Conservation (phyloP, 1,284 basidiomycete species). For the Pisolithus thermaeus region DNA sequence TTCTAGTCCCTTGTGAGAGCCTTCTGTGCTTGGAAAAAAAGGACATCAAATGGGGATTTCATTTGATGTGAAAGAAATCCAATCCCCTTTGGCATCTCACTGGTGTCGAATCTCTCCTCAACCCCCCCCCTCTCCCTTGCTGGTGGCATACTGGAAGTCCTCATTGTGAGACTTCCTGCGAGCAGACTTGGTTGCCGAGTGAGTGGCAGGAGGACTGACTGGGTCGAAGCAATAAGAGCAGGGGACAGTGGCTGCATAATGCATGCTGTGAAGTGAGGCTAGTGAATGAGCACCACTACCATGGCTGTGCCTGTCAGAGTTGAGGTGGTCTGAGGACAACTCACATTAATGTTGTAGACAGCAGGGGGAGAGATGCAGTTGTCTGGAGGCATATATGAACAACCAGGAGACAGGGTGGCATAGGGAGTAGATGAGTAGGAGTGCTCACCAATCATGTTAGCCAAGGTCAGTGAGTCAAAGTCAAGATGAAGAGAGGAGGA, state of each 20-base stretch:
- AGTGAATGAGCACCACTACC: too few relatives aligned
- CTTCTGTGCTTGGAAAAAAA: constrained; percentile 5
- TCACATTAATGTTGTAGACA: constrained; percentile 50
- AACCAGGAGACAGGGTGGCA: constrained; percentile 50
- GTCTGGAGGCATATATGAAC: constrained; percentile 63
- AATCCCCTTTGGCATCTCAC: constrained; percentile 15
- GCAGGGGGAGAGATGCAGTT: constrained; percentile 64
- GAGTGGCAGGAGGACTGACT: constrained; percentile 48
- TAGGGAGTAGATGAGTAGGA: constrained; percentile 54
- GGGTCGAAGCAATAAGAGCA: too few relatives aligned
- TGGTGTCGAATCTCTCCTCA: constrained; percentile 2
- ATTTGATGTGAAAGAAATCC: constrained; percentile 14
- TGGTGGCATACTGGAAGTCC: too few relatives aligned
- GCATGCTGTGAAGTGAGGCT: too few relatives aligned
- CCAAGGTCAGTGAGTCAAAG: constrained; percentile 56
- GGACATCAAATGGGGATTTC: constrained; percentile 16
- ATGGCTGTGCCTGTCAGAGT: too few relatives aligned
- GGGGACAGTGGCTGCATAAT: too few relatives aligned
- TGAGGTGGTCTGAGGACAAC: too few relatives aligned
- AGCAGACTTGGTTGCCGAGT: constrained; percentile 33
- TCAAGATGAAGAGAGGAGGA: constrained; percentile 53
- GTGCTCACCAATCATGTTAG: constrained; percentile 55
- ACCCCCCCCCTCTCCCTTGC: too few relatives aligned
- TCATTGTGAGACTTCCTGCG: too few relatives aligned
- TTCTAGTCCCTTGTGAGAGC: constrained; percentile 23